Conservation (phyloP, 305 asterid species). For the Fraxinus baroniana region DNA sequence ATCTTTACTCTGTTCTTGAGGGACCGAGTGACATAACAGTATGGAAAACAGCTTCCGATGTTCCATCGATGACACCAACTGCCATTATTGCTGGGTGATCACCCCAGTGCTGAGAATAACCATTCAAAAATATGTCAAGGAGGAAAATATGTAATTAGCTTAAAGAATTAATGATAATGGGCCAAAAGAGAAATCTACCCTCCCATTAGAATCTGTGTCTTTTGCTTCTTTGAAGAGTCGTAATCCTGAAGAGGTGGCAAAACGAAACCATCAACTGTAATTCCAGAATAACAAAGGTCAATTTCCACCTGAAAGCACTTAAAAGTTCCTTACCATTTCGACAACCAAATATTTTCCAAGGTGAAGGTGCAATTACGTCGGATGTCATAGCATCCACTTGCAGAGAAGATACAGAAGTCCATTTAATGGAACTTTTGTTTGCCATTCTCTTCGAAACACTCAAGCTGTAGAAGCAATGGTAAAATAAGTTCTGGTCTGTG, state of each 20-base stretch:
- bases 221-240: slow-evolving; percentile 88
- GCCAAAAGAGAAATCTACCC: slow-evolving; percentile 38
- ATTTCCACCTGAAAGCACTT: background rate
- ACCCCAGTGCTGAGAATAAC: slow-evolving; percentile 53
- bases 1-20: slow-evolving; percentile 83
- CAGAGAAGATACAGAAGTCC: slow-evolving; percentile 44
- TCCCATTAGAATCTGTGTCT: slow-evolving; percentile 54
- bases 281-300: background rate
- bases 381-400: slow-evolving; percentile 72
- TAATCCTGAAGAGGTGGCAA: slow-evolving; percentile 53
- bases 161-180: background rate
- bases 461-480: slow-evolving; percentile 42
- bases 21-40: slow-evolving; percentile 75
- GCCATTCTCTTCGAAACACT: slow-evolving; percentile 58
- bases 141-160: background rate
- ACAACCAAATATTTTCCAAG: slow-evolving; percentile 89
- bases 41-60: slow-evolving; percentile 77
- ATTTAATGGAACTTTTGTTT: slow-evolving; percentile 35
- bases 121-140: background rate
- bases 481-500: background rate
- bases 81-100: slow-evolving; percentile 89
- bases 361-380: slow-evolving; percentile 82
- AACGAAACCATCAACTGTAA: slow-evolving; percentile 2
- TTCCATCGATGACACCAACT: slow-evolving; percentile 68
- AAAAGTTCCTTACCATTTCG: background rate